Evolutionary conservation across 2,329 filamentous ascomycete genomes (phyloP), one percentile per base, ranked within the genome.

Genomic region (Sphaerostilbella broomeana): DNA sequence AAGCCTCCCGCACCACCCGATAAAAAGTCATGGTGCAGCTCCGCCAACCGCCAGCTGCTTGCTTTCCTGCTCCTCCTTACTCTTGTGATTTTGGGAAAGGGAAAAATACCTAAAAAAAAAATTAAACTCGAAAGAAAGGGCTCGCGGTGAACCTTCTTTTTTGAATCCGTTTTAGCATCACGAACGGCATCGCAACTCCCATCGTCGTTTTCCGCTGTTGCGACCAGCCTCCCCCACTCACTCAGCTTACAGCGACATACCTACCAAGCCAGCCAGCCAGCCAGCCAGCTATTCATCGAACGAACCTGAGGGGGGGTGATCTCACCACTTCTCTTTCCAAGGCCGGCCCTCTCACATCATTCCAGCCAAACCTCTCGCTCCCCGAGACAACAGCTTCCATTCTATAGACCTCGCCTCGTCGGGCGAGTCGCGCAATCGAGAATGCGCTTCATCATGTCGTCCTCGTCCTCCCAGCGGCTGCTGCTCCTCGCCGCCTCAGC

Each of bases 401-500:
- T n/a, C 6, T 19, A 16, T 13, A 29, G 13, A 21, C 15, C 7
- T 13, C 21, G 27, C 20, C 17, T 27, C 6, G 16, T 22, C 13
- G 38, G 29, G 39, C 33, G 33, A 36, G 22, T 12, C 18, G 9
- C n/a, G 38, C 38, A 24, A 30, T 12, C 22, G 37, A 43, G 32
- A 36, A 43, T 47, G 45, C 35, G 32, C 31, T 40, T 34, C 13
- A 21, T 41, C 28, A 25, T 21, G 17, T 25, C 46, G 16, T 35
- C 33, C n/a, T 26, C 40, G 24, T 35, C 44, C 28, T 26, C 24
- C 28, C 44, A 33, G 16, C 31, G 20, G 19, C 38, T 68, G 45
- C 38, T 68, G 45, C 51, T 71, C 45, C 54, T 70, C 46, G 53
- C 70, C 48, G 52, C 60, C 18, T 54, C 48, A 50, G 54, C 47